Conservation (phyloP, 331 rosid genomes). For the Rhamnella rubrinervis region DNA sequence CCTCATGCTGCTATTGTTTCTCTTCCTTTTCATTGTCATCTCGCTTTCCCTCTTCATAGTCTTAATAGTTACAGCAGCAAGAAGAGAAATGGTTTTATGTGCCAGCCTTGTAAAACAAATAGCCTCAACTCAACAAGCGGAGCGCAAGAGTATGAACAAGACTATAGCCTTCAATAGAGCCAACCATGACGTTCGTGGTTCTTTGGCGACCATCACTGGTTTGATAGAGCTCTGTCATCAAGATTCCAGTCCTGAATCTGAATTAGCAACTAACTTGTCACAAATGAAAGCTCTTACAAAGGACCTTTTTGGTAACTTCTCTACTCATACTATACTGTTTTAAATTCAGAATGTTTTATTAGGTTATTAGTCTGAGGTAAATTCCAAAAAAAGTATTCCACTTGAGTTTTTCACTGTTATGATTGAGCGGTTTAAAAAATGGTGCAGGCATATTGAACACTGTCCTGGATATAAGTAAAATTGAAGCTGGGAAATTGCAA, state of each 20-base stretch:
- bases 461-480: slow-evolving; percentile 29
- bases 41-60: slow-evolving; percentile 9
- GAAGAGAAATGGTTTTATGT: slow-evolving; percentile 28
- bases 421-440: no score
- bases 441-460: slow-evolving; percentile 26
- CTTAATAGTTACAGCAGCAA: slow-evolving; percentile 19
- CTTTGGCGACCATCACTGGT: slow-evolving; percentile 26
- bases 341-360: no score
- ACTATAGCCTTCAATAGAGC: slow-evolving; percentile 20
- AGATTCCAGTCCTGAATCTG: slow-evolving; percentile 9
- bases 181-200: slow-evolving; percentile 30
- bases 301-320: slow-evolving; percentile 20
- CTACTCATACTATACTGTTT: no score
- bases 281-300: slow-evolving; percentile 19
- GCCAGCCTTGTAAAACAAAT: slow-evolving; percentile 28
- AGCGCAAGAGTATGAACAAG: slow-evolving; percentile 33
- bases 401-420: no score
- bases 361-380: no score
- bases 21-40: slow-evolving; percentile 4
- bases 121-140: slow-evolving; percentile 31
- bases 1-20: slow-evolving; percentile 2
- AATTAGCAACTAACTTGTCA: slow-evolving; percentile 19
- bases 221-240: slow-evolving; percentile 17
- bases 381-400: no score
- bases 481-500: slow-evolving; percentile 32